A percentile compares a stretch with the other conserved stretches of the same genome.
Conservation (phyloP, 768 basidiomycete genomes). For the Leccinum uliginosum region DNA sequence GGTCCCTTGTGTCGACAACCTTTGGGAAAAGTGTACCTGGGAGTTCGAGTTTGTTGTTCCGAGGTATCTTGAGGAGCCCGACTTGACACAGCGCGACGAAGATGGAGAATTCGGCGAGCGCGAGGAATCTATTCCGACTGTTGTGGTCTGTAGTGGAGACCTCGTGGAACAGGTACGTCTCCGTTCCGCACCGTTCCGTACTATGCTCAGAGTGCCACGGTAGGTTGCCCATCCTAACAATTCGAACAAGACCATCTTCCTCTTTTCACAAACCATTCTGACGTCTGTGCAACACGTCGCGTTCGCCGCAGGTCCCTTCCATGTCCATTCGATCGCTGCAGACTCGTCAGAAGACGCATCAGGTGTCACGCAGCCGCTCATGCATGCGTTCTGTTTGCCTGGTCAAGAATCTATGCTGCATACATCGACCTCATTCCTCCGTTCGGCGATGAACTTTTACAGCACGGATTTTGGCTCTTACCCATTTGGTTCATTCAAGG, state of each 20-base stretch:
- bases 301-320: conserved; percentile 94
- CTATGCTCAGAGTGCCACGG: conserved; percentile 6
- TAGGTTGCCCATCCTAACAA: conserved; percentile 92
- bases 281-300: conserved; percentile 96
- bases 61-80: conserved; percentile 63
- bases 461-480: conserved; percentile 92
- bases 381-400: conserved; percentile 91
- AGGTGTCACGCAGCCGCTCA: conserved; percentile 62
- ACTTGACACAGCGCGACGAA: conserved; percentile 33
- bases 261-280: conserved; percentile 80
- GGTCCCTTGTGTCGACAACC: conserved; percentile 94
- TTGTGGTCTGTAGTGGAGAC: conserved; percentile 93
- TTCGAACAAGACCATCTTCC: conserved; percentile 90
- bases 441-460: conserved; percentile 90
- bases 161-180: conserved; percentile 81
- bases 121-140: conserved; percentile 64
- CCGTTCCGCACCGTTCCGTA: conserved; percentile 3
- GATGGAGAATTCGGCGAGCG: conserved; percentile 43
- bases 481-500: conserved; percentile 91
- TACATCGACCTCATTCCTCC: conserved; percentile 70
- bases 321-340: conserved; percentile 63
- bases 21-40: conserved; percentile 98
- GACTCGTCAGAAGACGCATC: conserved; percentile 62
- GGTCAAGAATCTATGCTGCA: conserved; percentile 74
- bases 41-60: conserved; percentile 97